Percentiles rank a stretch among this genome's conserved stretches.
Evolutionary conservation across 2,329 filamentous ascomycete genomes (phyloP).

Genomic region (Ophiocordyceps camponoti-leonardi): DNA sequence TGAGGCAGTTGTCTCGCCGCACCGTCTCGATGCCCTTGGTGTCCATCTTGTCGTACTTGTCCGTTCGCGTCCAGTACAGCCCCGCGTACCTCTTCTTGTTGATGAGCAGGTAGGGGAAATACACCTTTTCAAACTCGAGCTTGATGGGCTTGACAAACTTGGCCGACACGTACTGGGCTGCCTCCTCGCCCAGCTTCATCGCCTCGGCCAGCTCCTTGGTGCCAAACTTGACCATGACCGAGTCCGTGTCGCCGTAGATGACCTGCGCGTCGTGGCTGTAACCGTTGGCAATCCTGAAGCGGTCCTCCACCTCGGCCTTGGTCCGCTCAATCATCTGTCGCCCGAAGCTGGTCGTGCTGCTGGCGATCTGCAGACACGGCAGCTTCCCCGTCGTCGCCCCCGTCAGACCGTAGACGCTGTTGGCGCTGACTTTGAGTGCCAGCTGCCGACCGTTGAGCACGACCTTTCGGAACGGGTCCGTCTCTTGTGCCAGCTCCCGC

Average conservation of each 20-base stretch:
- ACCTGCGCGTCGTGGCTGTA: conserved; percentile 91
- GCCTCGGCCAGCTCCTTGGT: conserved; percentile 71
- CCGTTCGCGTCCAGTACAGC: conserved; percentile 88
- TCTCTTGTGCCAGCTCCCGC: conserved; percentile 73
- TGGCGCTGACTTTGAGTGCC: conserved; percentile 89
- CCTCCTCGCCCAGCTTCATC: conserved; percentile 93
- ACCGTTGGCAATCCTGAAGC: conserved; percentile 84
- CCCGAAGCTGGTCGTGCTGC: conserved; percentile 91
- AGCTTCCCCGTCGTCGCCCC: conserved; percentile 93
- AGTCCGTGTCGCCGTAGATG: conserved; percentile 98
- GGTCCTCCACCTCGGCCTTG: conserved; percentile 82
- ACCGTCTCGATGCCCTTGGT: conserved; percentile 99
- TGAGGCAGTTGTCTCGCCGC: conserved; percentile 82
- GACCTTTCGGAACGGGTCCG: conserved; percentile 92
- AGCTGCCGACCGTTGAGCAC: conserved; percentile 94
- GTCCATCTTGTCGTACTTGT: conserved; percentile 99
- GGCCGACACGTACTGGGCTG: conserved; percentile 68
- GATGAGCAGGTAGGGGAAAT: conserved; percentile 94
- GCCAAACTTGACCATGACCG: conserved; percentile 98
- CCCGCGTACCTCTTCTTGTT: conserved; percentile 99
- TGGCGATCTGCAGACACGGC: conserved; percentile 86
- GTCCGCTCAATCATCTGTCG: conserved; percentile 99
- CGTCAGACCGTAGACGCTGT: conserved; percentile 94
- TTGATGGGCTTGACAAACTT: conserved; percentile 98
- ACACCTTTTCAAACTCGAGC: conserved; percentile 97